phyloP scores from a whole-genome alignment of 257 asterid genomes.

The Asclepias syriaca region DNA sequence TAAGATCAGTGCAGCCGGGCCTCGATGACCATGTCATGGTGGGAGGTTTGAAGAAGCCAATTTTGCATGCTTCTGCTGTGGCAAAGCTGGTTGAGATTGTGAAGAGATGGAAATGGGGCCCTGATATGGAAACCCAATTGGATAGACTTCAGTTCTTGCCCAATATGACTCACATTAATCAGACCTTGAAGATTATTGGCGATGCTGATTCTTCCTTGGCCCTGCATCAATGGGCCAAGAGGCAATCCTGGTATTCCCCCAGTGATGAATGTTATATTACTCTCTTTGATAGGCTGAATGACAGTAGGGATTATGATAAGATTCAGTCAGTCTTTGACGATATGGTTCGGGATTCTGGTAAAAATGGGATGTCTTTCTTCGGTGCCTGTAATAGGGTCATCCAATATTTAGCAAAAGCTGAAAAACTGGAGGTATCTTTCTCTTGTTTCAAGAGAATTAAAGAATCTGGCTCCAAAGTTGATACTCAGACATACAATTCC shows the following conservation, averaged over 20 bases:
- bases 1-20: constrained; percentile 83
- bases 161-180: constrained; percentile 71
- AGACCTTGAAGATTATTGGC: constrained; percentile 72
- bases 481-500: constrained; percentile 67
- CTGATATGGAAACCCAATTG: constrained; percentile 82
- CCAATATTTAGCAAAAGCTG: constrained; percentile 84
- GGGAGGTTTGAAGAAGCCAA: constrained; percentile 78
- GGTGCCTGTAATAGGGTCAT: constrained; percentile 75
- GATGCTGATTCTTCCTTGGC: constrained; percentile 71
- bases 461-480: constrained; percentile 65
- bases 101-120: constrained; percentile 97
- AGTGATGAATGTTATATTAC: constrained; percentile 62
- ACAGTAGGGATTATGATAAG: constrained; percentile 65
- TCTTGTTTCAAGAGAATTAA: constrained; percentile 92
- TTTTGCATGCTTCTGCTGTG: constrained; percentile 76
- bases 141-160: constrained; percentile 83
- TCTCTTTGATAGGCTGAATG: constrained; percentile 72
- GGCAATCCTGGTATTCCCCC: constrained; percentile 74
- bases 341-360: constrained; percentile 65
- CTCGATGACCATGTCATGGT: constrained; percentile 83
- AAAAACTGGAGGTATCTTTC: constrained; percentile 87
- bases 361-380: constrained; percentile 32
- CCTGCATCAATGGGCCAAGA: constrained; percentile 83
- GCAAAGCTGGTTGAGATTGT: constrained; percentile 88
- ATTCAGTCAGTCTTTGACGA: constrained; percentile 83